Percentiles rank a stretch among this genome's conserved stretches.
These are phyloP conservation scores for Saccharomycopsis sp. DNA, from an alignment of 805 yeast species.

Conservation along the genomic window DNA sequence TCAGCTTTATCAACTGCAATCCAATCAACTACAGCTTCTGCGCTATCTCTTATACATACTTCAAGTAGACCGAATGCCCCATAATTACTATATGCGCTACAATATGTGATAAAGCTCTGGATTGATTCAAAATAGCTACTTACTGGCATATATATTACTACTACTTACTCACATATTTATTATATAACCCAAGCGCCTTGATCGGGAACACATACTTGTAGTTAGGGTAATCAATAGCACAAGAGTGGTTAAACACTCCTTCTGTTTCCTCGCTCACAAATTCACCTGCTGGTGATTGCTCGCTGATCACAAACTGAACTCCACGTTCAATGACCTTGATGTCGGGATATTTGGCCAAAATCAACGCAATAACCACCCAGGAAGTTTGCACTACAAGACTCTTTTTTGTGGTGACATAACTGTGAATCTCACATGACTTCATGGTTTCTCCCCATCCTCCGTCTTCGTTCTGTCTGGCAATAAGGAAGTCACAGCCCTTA, in stretches of 20 bases:
- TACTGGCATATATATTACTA: no score
- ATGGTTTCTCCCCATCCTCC: conserved; percentile 99
- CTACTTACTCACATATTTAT: conserved; percentile 21
- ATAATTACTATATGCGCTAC: no score
- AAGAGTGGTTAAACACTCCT: conserved; percentile 92
- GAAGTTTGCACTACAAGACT: conserved; percentile 85
- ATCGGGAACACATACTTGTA: conserved; percentile 85
- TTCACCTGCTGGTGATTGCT: conserved; percentile 73
- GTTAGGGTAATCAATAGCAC: conserved; percentile 94
- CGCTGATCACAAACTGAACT: conserved; percentile 49
- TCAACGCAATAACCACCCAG: conserved; percentile 82
- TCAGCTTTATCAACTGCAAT: no score
- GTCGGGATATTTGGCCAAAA: conserved; percentile 78
- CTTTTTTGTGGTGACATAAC: conserved; percentile 57
- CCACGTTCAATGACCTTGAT: conserved; percentile 56
- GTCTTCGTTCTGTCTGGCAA: conserved; percentile 61
- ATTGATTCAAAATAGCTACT: no score
- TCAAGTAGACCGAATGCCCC: no score
- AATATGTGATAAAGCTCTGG: no score
- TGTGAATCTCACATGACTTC: conserved; percentile 77
- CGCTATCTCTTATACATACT: no score
- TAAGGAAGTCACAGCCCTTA: conserved; percentile 81
- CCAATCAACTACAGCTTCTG: no score
- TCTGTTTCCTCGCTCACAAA: conserved; percentile 82
- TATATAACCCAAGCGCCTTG: conserved; percentile 82